phyloP scores from a whole-genome alignment of 2,329 filamentous ascomycete genomes.

The Apiospora phragmitis region DNA sequence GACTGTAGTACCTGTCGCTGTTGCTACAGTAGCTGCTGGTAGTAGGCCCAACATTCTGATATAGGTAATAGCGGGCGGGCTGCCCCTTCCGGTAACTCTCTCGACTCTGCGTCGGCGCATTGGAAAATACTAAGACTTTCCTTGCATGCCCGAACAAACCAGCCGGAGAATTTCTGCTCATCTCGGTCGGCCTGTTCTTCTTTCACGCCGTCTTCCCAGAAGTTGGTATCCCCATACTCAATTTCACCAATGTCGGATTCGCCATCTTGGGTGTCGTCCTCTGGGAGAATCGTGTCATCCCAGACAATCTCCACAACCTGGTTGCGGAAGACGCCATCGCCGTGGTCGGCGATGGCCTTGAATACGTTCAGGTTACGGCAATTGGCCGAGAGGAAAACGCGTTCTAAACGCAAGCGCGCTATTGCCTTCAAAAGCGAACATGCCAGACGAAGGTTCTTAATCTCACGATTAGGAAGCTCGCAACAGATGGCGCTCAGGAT shows the following conservation, averaged over 20 bases:
- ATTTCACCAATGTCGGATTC: background rate
- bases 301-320: conserved; percentile 40
- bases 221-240: too few species aligned
- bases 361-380: conserved; percentile 38
- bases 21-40: conserved; percentile 33
- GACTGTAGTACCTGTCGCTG: conserved; percentile 32
- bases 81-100: background rate
- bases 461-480: conserved; percentile 25
- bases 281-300: conserved; percentile 30
- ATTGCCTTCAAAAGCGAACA: conserved; percentile 18
- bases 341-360: conserved; percentile 36
- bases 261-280: background rate
- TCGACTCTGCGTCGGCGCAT: background rate
- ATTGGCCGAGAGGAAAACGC: conserved; percentile 42
- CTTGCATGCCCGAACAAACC: background rate
- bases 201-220: background rate
- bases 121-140: background rate
- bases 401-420: conserved; percentile 28
- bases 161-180: background rate
- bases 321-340: conserved; percentile 32
- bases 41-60: conserved; percentile 25
- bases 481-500: conserved; percentile 12
- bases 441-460: conserved; percentile 29
- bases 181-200: background rate
- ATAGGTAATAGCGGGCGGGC: background rate